Evolutionary conservation across 1,139 yeast species (phyloP), one percentile per base, ranked within the genome.

Genomic region (Kurtzmaniella quercitrusa): DNA sequence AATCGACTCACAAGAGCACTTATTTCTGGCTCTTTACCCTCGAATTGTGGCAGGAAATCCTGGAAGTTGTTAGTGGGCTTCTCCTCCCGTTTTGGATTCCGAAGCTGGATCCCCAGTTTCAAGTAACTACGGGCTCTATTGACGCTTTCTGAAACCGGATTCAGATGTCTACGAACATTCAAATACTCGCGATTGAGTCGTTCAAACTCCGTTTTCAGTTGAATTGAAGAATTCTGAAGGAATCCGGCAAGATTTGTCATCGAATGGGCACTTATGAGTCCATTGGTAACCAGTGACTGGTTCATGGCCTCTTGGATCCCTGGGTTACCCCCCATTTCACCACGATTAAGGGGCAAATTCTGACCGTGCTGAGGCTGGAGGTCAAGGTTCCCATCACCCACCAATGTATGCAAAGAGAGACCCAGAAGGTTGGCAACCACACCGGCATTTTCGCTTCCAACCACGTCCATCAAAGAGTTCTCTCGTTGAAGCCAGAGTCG

Each of bases 401-500:
- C 27, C 25, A 36, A 36, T 50, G 73, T 65, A 53, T 67, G 66
- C 48, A 72, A 60, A n/a, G 78, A 72, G 38, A 72, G 55, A 44
- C 64, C 70, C 21, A 77, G 72, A 40, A 73, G 65, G 50, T 72
- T 72, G 29, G 65, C 59, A 46, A 65, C 48, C 37, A 62, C 63
- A 10, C 38, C 38, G 10, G 25, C 25, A 14, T 36, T 19, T 36
- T 36, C 38, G 9, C 27, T 27, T 10, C 25, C 27, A 37, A 52
- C 54, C 1, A 81, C 63, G 55, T 82, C 87, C 68, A 83, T 67
- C 38, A 82, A 68, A 4, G 86, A 81, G 53, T 78, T 85, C 51
- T 87, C 95, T 49, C 95, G 70, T 58, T 86, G 95, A 34, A 87
- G 65, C 95, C 95, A 86, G 41, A 87, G 71, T 49, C 85, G 76